Base-by-base conservation (phyloP, 2,329 filamentous ascomycete species). In the Colletotrichum sp. region DNA sequence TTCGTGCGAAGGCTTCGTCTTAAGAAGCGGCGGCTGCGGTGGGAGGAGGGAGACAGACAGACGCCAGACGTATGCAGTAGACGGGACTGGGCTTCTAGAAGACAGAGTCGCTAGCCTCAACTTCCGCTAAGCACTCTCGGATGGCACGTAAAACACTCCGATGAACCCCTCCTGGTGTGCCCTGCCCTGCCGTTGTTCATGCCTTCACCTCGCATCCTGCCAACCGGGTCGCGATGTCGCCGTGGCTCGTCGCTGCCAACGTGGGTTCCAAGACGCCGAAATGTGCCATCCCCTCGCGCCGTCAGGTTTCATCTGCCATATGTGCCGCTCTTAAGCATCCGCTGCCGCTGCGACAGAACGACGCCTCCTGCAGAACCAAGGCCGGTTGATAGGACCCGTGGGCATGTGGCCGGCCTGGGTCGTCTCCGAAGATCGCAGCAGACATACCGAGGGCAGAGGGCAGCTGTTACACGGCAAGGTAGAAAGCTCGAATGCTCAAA, bases 281-380 rank as follows among this genome's bases (percentile, higher is more conserved):
- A 34, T 75, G 60, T 60, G 72, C 34, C 60, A 39, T 52, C 21
- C 72, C 66, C 59, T 71, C 49, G 67, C 34, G 26, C 44, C 60
- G 39, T 26, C 24, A 55, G 69, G 72, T 72, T 75, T 72, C 69
- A 68, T 30, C 72, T 36, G n/a, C 21, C 34, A 63, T 72, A 68
- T 52, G 52, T 72, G 36, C 52, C 28, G 36, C 28, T 68, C 55
- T 67, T 63, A 75, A 72, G 72, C 36, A 72, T 13, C 68, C 39
- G 55, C 55, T n/a, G 52, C 21, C 30, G 52, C 21, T 72, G 72
- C 52, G n/a, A 59, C 67, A 34, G 24, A 26, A 21, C 21, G 24
- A 26, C 60, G 39, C 15, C 57, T 30, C 34, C 52, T 34, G 36
- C 55, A 65, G 39, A n/a, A 34, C 36, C 26, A 16, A n/a, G 60